Base-by-base conservation (phyloP, 345 rosid genomes). In the Citrus trifoliata region DNA sequence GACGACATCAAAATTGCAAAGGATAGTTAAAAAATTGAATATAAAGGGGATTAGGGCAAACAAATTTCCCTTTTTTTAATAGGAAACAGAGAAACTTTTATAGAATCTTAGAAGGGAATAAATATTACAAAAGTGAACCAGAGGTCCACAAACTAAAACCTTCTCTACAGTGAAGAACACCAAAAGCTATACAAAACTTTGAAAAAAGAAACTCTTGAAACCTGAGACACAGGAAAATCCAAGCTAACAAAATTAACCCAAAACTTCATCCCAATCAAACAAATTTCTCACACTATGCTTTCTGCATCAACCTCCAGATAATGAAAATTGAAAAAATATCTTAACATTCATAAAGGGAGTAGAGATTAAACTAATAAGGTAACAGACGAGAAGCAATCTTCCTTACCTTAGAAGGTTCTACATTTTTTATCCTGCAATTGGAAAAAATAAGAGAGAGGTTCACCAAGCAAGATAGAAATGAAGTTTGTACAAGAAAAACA, bases 371-470 rank as follows among this genome's bases (percentile, higher is more conserved):
- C 2, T 46, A 12, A 13, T 13, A 53, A 10, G 56, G 25, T 24
- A 35, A 66, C 22, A 21, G 40, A 71, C 40, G 66, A 74, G 19
- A 79, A 68, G 48, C 59, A 78, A 75, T 27, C 69, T 25, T 63
- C 32, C 78, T 69, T 83, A 85, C 98, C 98, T 93, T 95, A 81
- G 97, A 93, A 63, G 87, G 85, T 83, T 87, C 90, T 75, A 93
- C 87, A 70, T 91, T 86, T 81, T 95, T 95, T 46, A 95, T 93
- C 84, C 98, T 95, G 95, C 87, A 87, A 55, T 12, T 51, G 55
- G n/a, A 73, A 75, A 80, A 76, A n/a, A 77, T 6, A 28, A 28
- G 74, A 76, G 40, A 71, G 33, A 13, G 16, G 51, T 16, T 46
- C 18, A 13, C 16, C 51, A 46, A 13, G 51, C 18, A 46, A 46